Evolutionary conservation across 2,329 filamentous ascomycete genomes (phyloP), one percentile per base, ranked within the genome.

Genomic region (Fusarium euwallaceae): DNA sequence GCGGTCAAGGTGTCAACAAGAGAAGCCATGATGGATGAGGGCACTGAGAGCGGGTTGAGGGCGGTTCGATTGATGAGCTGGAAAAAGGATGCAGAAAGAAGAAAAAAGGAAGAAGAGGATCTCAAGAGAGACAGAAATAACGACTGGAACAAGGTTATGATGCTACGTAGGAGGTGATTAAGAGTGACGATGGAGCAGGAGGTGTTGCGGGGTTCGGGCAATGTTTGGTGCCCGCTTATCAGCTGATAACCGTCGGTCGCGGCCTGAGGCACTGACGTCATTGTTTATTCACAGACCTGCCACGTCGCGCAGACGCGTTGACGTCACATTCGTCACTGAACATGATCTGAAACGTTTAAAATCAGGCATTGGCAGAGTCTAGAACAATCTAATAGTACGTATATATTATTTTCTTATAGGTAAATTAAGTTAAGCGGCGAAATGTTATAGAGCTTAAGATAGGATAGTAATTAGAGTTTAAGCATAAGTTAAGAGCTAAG

Each of bases 1-100:
- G 76, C 76, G 29, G 66, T 78, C 41, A 78, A 67, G 17, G 70
- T 78, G 14, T 78, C 69, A 36, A 61, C 41, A 43, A 78, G 76
- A 17, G 73, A 67, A 10, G 75, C 56, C 76, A 78, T 78, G 16
- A 65, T 77, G 66, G 53, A 17, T 24, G 43, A 48, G 43, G 20
- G 43, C 43, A 43, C 11, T 43, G 1, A 22, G 41, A 12, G 41
- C n/a, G 20, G 7, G 0, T 24, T 43, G 20, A 53, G 8, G 27
- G 12, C 9, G 45, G 53, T 61, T 34, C 34, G 22, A 61, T 67
- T 48, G 55, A 55, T 32, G 34, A 14, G 9, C 2, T 64, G 27
- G 16, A 14, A 61, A 29, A 43, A 53, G n/a, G 24, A 66, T 68
- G 22, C 5, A 58, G 45, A 48, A 43, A 24, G 34, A 29, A 48